Conservation (phyloP, 2,329 filamentous ascomycete genomes). For the Fusarium pseudonygamai region DNA sequence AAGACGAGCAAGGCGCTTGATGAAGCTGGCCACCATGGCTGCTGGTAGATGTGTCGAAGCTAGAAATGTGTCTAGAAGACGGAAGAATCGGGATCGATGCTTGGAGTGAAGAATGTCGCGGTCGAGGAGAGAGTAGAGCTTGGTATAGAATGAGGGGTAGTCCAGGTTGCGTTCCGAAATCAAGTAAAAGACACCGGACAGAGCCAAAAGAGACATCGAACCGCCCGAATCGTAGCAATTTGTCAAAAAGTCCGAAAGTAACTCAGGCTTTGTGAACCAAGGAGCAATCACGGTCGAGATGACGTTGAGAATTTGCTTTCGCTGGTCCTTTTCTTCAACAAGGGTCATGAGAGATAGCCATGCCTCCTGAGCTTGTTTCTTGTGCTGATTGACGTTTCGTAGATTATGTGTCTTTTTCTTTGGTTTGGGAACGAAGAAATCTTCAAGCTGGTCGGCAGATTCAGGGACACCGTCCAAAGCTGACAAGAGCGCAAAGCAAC, state of each 20-base stretch:
- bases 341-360: constrained; percentile 83
- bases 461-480: constrained; percentile 76
- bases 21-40: constrained; percentile 90
- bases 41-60: constrained; percentile 92
- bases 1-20: constrained; percentile 89
- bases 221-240: constrained; percentile 90
- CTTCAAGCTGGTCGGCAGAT: constrained; percentile 70
- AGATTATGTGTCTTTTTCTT: constrained; percentile 74
- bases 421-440: constrained; percentile 73
- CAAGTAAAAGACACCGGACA: constrained; percentile 94
- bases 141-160: constrained; percentile 92
- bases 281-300: constrained; percentile 84
- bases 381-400: constrained; percentile 74
- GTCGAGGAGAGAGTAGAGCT: constrained; percentile 93
- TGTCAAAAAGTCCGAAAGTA: constrained; percentile 96
- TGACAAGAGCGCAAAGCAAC: constrained; percentile 69
- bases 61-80: constrained; percentile 89
- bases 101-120: constrained; percentile 89
- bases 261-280: constrained; percentile 88
- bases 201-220: constrained; percentile 83
- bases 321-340: constrained; percentile 74
- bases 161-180: constrained; percentile 95
- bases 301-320: constrained; percentile 79
- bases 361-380: constrained; percentile 82
- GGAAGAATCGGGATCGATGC: constrained; percentile 92